These are phyloP conservation scores for Aegle marmelos DNA, from an alignment of 345 rosid species.

Conservation along the genomic window DNA sequence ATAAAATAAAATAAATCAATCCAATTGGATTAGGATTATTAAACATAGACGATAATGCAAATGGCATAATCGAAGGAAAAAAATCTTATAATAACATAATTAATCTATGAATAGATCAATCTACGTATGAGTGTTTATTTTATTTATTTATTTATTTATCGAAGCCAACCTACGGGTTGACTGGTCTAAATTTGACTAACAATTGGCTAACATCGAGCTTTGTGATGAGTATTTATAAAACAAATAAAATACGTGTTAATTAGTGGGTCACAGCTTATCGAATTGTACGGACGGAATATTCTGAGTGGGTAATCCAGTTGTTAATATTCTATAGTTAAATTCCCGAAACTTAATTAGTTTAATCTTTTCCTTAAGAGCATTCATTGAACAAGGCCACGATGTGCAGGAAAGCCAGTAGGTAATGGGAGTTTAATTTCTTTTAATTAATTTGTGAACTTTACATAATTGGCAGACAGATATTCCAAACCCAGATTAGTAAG, in stretches of 20 bases:
- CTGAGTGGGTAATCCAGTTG: constrained; percentile 20
- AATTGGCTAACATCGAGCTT: neutral
- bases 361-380: neutral
- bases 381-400: neutral
- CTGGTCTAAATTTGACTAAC: neutral
- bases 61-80: neutral
- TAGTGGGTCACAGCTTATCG: constrained; percentile 1
- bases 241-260: neutral
- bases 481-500: constrained; percentile 10
- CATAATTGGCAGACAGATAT: constrained; percentile 25
- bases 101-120: too few relatives aligned
- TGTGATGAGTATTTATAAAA: neutral
- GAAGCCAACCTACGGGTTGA: neutral
- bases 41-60: neutral
- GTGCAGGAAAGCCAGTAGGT: neutral
- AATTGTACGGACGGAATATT: constrained; percentile 25
- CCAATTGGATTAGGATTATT: neutral
- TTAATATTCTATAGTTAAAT: neutral
- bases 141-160: too few relatives aligned
- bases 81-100: neutral
- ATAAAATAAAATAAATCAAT: neutral
- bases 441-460: neutral
- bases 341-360: neutral
- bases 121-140: too few relatives aligned
- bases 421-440: neutral